Percentiles rank a stretch among this genome's conserved stretches.
phyloP scores from a whole-genome alignment of 306 rosid species.

The Oxytropis ochrocephala region DNA sequence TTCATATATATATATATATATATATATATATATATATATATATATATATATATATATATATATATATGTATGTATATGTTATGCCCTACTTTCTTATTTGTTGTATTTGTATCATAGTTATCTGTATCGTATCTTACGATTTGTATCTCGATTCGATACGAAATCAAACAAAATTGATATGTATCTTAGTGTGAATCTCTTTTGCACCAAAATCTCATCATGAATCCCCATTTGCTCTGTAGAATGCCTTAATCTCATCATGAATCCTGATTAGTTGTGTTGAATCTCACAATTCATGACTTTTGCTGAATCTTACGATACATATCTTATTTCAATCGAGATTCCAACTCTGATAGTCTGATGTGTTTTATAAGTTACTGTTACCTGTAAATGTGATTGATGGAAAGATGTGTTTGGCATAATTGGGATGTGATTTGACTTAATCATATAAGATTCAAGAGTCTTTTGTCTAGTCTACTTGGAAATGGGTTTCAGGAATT shows the following conservation, averaged over 20 bases:
- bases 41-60: not conserved
- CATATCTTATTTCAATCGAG: not conserved
- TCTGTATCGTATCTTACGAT: too few relatives aligned
- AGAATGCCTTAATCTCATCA: too few relatives aligned
- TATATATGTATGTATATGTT: not conserved
- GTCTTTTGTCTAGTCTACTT: not conserved
- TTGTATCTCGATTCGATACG: too few relatives aligned
- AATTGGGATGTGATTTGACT: conserved; percentile 1
- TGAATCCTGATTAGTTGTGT: too few relatives aligned
- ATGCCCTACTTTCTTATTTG: not conserved
- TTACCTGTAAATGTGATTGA: not conserved
- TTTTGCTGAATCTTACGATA: too few relatives aligned
- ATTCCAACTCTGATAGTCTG: not conserved
- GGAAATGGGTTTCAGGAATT: conserved; percentile 10
- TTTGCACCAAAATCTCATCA: too few relatives aligned
- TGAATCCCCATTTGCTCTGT: too few relatives aligned
- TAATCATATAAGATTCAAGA: not conserved
- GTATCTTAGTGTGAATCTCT: too few relatives aligned
- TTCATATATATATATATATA: not conserved
- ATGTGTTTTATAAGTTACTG: too few relatives aligned
- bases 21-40: too few relatives aligned
- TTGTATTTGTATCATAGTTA: not conserved
- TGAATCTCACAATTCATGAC: too few relatives aligned
- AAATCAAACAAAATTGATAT: too few relatives aligned
- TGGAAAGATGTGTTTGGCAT: not conserved